These are phyloP conservation scores for Whalleya microplaca DNA, from an alignment of 2,329 filamentous ascomycete species.

Conservation along the genomic window DNA sequence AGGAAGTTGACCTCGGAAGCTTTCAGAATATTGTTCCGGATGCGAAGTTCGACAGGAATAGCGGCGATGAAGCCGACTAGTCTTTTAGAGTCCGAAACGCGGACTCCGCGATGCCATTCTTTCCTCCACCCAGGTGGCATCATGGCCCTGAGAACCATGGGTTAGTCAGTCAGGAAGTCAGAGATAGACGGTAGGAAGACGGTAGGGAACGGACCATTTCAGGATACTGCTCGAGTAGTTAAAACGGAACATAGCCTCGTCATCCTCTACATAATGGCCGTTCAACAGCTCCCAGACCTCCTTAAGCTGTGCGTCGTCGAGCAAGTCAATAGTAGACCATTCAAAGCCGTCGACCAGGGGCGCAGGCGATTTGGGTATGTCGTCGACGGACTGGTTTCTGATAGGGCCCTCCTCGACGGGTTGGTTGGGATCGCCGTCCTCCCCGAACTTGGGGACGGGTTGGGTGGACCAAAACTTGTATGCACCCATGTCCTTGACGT, in stretches of 20 bases:
- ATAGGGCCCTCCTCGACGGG: constrained; percentile 78
- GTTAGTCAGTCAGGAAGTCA: constrained; percentile 11
- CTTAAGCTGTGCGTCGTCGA: constrained; percentile 75
- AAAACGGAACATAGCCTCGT: constrained; percentile 96
- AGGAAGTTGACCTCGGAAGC: constrained; percentile 98
- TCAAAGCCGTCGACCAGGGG: constrained; percentile 83
- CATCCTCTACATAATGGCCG: constrained; percentile 96
- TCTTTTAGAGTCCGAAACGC: constrained; percentile 79
- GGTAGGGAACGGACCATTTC: constrained; percentile 67
- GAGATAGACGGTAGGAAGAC: constrained; percentile 2
- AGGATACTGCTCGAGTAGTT: constrained; percentile 90
- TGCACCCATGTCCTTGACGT: constrained; percentile 92
- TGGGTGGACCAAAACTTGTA: constrained; percentile 99
- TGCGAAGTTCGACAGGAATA: constrained; percentile 80
- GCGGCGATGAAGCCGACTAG: constrained; percentile 96
- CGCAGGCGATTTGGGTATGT: constrained; percentile 77
- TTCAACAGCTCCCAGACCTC: constrained; percentile 92
- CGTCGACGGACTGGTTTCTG: constrained; percentile 75
- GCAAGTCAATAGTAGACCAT: constrained; percentile 90
- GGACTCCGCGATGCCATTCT: constrained; percentile 94
- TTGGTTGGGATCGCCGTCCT: constrained; percentile 54
- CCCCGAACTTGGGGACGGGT: constrained; percentile 83
- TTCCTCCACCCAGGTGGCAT: constrained; percentile 93
- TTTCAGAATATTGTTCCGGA: constrained; percentile 75
- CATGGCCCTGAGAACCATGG: constrained; percentile 67